A percentile compares a stretch with the other conserved stretches of the same genome.
Evolutionary conservation across 129 eudicot genomes (phyloP).

Genomic region (Logfia minima): DNA sequence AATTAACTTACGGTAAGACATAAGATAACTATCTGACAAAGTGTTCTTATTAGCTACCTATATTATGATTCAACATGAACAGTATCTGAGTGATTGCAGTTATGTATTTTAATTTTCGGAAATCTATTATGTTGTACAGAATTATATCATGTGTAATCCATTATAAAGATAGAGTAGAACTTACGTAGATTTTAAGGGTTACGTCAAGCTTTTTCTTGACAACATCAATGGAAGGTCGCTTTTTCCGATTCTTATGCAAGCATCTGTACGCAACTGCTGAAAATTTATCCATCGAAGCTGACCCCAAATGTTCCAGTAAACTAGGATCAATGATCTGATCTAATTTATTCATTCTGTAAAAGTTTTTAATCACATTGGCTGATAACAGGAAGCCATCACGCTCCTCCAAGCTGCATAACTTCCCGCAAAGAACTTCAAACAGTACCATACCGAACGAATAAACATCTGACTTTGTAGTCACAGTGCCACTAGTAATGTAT

Average conservation of each 20-base stretch:
- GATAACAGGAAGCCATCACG: neutral
- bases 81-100: too few relatives aligned
- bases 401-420: neutral
- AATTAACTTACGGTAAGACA: too few relatives aligned
- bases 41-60: too few relatives aligned
- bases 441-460: neutral
- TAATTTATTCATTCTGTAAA: neutral
- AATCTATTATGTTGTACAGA: too few relatives aligned
- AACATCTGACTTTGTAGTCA: neutral
- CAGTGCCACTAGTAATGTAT: neutral
- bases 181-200: neutral
- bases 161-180: slow-evolving; percentile 1
- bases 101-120: too few relatives aligned
- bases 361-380: neutral
- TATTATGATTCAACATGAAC: too few relatives aligned
- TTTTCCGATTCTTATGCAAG: neutral
- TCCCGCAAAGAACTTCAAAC: neutral
- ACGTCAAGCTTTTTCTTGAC: neutral
- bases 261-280: neutral
- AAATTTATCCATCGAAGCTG: neutral
- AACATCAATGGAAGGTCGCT: neutral
- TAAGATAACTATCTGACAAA: too few relatives aligned
- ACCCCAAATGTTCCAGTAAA: neutral
- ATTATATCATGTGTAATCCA: too few relatives aligned
- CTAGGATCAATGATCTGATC: neutral